phyloP scores from a whole-genome alignment of 2,329 filamentous ascomycete species.

The Fusarium torreyae region DNA sequence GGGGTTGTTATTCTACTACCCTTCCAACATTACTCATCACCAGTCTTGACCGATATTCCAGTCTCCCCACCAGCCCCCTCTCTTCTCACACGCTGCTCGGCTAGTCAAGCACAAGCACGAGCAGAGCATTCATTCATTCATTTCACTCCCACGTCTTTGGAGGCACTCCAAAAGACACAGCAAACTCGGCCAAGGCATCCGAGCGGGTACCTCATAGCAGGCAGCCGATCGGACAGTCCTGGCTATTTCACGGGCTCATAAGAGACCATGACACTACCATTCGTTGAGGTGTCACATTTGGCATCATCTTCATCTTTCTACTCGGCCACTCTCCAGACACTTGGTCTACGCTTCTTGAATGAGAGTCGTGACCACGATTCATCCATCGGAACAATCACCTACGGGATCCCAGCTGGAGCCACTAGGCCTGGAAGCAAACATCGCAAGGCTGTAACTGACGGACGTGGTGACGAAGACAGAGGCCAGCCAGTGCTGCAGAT shows the following conservation, averaged over 20 bases:
- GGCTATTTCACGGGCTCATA: constrained; percentile 35
- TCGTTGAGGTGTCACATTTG: constrained; percentile 80
- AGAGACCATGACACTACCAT: constrained; percentile 61
- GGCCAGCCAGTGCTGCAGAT: constrained; percentile 61
- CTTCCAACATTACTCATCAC: constrained; percentile 41
- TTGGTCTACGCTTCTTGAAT: constrained; percentile 76
- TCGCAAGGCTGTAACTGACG: constrained; percentile 31
- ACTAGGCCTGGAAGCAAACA: constrained; percentile 40
- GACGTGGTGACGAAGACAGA: constrained; percentile 44
- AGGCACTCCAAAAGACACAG: constrained; percentile 31
- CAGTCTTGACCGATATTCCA: constrained; percentile 44
- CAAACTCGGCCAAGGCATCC: constrained; percentile 39
- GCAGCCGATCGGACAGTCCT: constrained; percentile 42
- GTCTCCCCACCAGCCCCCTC: constrained; percentile 39
- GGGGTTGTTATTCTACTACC: constrained; percentile 27
- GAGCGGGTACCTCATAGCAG: constrained; percentile 44
- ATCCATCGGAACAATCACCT: constrained; percentile 58
- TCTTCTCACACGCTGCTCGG: constrained; percentile 26
- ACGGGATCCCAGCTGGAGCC: constrained; percentile 53
- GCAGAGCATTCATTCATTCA: constrained; percentile 19
- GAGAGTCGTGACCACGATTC: constrained; percentile 48
- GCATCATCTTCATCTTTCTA: constrained; percentile 88
- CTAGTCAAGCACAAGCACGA: constrained; percentile 37
- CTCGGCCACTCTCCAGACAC: constrained; percentile 81
- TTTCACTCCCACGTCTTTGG: constrained; percentile 23